Conservation (phyloP, 177 flowering plant genomes). For the Vitis hybrid region DNA sequence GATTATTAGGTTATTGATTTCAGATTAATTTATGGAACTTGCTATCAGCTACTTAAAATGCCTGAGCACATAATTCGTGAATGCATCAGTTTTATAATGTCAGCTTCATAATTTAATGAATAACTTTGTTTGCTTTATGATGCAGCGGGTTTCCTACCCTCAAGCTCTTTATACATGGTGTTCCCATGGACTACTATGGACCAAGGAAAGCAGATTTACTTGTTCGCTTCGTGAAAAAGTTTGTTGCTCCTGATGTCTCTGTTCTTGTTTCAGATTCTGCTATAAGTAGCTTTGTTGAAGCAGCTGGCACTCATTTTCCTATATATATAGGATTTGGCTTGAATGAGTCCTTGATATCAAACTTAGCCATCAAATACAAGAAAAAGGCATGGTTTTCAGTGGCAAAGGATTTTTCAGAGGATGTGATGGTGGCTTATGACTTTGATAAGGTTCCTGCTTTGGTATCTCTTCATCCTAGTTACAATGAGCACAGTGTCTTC, state of each 20-base stretch:
- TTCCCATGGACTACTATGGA: constrained; percentile 74
- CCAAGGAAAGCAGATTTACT: constrained; percentile 87
- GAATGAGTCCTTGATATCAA: constrained; percentile 57
- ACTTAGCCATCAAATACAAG: constrained; percentile 70
- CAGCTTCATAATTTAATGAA: constrained; percentile 1
- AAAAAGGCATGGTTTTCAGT: constrained; percentile 96
- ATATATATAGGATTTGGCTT: constrained; percentile 88
- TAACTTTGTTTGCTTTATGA: constrained; percentile 13
- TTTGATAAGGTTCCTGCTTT: constrained; percentile 95
- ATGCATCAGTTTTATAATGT: not conserved
- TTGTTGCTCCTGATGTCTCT: constrained; percentile 89
- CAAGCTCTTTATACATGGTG: constrained; percentile 80
- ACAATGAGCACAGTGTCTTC: constrained; percentile 65
- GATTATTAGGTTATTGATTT: not conserved
- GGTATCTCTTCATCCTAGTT: constrained; percentile 71
- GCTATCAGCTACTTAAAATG: not conserved
- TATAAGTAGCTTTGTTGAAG: constrained; percentile 59
- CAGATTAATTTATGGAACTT: not conserved
- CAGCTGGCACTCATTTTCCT: constrained; percentile 78
- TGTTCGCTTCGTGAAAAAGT: constrained; percentile 76
- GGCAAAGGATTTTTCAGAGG: constrained; percentile 84
- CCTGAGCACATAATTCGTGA: no score
- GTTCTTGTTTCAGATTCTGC: constrained; percentile 75
- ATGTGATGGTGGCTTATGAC: constrained; percentile 67
- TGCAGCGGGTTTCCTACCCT: constrained; percentile 91